Percentiles rank a stretch among this genome's conserved stretches.
phyloP scores from a whole-genome alignment of 2,329 filamentous ascomycete genomes.

The Fusarium pilosicola region DNA sequence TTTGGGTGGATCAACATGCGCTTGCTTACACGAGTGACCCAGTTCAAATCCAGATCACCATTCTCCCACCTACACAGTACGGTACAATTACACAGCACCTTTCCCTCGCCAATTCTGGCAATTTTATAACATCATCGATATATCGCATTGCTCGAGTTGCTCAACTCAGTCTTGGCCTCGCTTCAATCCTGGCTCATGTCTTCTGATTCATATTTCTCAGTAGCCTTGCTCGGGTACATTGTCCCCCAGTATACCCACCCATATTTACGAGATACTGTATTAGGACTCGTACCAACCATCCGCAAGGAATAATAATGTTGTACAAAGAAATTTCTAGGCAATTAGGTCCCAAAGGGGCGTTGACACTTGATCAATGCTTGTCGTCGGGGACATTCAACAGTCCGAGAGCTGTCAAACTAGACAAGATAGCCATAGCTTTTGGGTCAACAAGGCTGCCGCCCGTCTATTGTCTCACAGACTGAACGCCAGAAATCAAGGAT shows the following conservation, averaged over 20 bases:
- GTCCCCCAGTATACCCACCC: background rate
- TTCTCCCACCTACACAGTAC: background rate
- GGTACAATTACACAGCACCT: background rate
- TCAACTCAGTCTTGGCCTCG: background rate
- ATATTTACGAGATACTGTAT: conserved; percentile 2
- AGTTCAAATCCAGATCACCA: conserved; percentile 12
- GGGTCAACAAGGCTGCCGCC: conserved; percentile 8
- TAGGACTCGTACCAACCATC: background rate
- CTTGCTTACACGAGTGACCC: conserved; percentile 20
- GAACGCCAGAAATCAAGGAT: conserved; percentile 5
- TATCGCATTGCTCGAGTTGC: conserved; percentile 10
- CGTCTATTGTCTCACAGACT: background rate
- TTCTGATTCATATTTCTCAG: background rate
- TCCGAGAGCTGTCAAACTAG: background rate
- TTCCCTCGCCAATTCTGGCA: background rate
- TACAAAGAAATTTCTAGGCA: background rate
- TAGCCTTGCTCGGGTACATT: background rate
- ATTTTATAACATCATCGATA: background rate
- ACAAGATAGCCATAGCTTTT: background rate
- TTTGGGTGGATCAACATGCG: background rate
- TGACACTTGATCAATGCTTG: background rate
- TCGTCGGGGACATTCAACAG: background rate
- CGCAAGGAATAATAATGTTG: background rate
- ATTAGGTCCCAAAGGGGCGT: background rate
- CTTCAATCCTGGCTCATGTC: background rate